Evolutionary conservation across 768 basidiomycete species (phyloP), one percentile per base, ranked within the genome.

Genomic region (Lentinula sp.): DNA sequence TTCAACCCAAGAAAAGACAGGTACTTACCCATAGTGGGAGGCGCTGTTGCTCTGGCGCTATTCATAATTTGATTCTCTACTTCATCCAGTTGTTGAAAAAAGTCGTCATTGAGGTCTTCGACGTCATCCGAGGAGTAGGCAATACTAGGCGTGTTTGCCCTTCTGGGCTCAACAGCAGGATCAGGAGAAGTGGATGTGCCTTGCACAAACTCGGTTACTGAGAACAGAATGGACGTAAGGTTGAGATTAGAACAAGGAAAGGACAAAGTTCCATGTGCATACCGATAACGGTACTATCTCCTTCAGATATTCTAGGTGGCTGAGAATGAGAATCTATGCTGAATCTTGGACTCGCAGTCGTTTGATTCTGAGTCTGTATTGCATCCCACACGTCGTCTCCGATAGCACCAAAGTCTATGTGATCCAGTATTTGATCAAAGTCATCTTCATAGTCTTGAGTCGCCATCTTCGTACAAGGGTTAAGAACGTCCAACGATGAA

Each of bases 361-460:
- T 15, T 16, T n/a, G 21, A 56, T 32, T 31, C 34, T 49, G 59
- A 13, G 50, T 51, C 16, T 60, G 48, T 49, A 82, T 48, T 13
- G 65, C 60, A 5, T 72, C 71, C 79, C 81, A 82, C 65, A 82
- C 75, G 31, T 83, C 75, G 62, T 79, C 81, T 63, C 79, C 75
- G 21, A 84, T 49, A 15, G 77, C 78, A 3, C 77, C 77, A 61
- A 86, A 82, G 43, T 54, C 51, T 8, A 56, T n/a, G 23, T 80
- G 78, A 65, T 87, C 85, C 0, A 78, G 79, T 35, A 84, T 61
- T 56, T 70, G 65, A 64, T 83, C 82, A 60, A 81, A 88, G 59
- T 84, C 80, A 65, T 87, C 83, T n/a, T 74, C 73, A 1, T 65
- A 67, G 35, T 66, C 66, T 0, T 32, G 49, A 58, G 66, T 66